These are phyloP conservation scores for Pistacia integerrima DNA, from an alignment of 345 rosid genomes.

Conservation along the genomic window DNA sequence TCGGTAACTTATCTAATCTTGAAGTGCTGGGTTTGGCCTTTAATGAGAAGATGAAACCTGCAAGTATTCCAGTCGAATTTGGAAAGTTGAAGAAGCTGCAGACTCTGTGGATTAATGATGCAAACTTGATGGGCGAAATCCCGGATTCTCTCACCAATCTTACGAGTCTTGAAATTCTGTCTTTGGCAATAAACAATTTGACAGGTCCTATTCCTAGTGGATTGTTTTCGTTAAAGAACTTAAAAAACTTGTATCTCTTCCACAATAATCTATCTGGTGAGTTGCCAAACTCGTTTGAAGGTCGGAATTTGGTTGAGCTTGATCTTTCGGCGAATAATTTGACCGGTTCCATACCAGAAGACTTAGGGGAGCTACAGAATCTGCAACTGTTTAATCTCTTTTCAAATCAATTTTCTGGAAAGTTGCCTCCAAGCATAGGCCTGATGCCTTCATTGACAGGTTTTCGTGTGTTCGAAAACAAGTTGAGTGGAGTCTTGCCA, in stretches of 20 bases:
- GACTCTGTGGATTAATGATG: conserved; percentile 41
- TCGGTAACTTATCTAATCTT: conserved; percentile 64
- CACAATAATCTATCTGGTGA: conserved; percentile 46
- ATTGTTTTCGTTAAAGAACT: conserved; percentile 54
- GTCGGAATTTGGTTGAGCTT: conserved; percentile 38
- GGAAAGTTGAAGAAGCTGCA: conserved; percentile 55
- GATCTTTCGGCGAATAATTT: conserved; percentile 65
- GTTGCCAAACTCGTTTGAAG: conserved; percentile 50
- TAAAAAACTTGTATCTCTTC: conserved; percentile 44
- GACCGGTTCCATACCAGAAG: conserved; percentile 65
- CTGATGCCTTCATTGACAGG: conserved; percentile 29
- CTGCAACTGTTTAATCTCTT: conserved; percentile 41
- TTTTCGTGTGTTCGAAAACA: conserved; percentile 57
- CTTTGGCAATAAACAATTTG: conserved; percentile 50
- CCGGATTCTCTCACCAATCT: conserved; percentile 50
- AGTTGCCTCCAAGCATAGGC: conserved; percentile 53
- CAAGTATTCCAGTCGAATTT: conserved; percentile 62
- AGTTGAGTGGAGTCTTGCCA: conserved; percentile 70
- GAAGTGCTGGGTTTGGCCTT: conserved; percentile 44
- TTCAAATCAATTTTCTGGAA: conserved; percentile 58
- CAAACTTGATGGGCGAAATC: conserved; percentile 67
- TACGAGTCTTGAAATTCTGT: conserved; percentile 50
- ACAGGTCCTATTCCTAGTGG: conserved; percentile 53
- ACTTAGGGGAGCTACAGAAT: conserved; percentile 56
- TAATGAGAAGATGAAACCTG: conserved; percentile 51